Conservation (phyloP, 148 eudicot genomes). For the Chenopodium suecicum region DNA sequence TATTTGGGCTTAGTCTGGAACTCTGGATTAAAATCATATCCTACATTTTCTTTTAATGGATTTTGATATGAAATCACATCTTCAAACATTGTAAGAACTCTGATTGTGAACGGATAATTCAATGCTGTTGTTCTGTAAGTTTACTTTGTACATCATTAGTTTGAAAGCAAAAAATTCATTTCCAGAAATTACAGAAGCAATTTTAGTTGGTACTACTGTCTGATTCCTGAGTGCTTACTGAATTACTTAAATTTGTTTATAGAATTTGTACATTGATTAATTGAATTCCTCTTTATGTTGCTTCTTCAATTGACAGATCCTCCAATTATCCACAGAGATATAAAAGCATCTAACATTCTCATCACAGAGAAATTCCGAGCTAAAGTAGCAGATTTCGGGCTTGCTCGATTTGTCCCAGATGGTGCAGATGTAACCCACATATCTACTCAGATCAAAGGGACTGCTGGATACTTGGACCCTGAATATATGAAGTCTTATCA, state of each 20-base stretch:
- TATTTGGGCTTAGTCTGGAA: neutral
- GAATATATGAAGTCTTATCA: constrained; percentile 71
- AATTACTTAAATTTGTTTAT: neutral
- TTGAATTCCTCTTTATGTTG: constrained; percentile 22
- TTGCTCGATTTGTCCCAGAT: constrained; percentile 57
- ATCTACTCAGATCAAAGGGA: constrained; percentile 75
- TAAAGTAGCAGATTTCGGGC: constrained; percentile 86
- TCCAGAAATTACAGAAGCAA: neutral
- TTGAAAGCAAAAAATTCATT: neutral
- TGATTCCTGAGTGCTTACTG: neutral
- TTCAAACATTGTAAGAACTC: neutral
- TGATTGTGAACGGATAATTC: neutral
- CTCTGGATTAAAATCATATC: neutral
- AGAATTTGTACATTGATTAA: constrained; percentile 2
- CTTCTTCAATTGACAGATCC: constrained; percentile 54
- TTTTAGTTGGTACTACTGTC: neutral
- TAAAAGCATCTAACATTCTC: constrained; percentile 74
- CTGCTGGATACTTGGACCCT: constrained; percentile 80
- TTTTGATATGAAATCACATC: neutral
- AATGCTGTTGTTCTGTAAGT: neutral
- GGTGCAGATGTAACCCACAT: constrained; percentile 62
- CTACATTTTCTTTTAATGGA: neutral
- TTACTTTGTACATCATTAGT: neutral
- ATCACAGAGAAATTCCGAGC: constrained; percentile 73
- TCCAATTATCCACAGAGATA: constrained; percentile 89